Conservation (phyloP, 1,139 yeast genomes). For the Sugiyamaella grinbergsii region DNA sequence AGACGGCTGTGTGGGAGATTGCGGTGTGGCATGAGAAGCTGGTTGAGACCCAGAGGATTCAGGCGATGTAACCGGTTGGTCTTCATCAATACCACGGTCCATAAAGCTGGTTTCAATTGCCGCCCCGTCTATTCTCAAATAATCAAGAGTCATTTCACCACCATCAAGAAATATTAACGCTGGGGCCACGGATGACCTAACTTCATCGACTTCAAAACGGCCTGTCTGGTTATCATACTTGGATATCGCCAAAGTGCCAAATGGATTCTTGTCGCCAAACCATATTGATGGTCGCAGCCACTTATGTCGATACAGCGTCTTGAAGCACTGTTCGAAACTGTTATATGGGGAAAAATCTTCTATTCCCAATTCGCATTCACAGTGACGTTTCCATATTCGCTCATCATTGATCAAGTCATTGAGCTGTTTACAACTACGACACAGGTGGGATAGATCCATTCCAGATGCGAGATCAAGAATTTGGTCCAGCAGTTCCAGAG, state of each 20-base stretch:
- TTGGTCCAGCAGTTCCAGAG: slow-evolving; percentile 33
- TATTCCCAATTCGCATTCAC: slow-evolving; percentile 20
- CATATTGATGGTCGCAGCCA: slow-evolving; percentile 38
- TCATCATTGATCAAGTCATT: slow-evolving; percentile 26
- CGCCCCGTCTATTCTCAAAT: neutral
- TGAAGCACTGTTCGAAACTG: slow-evolving; percentile 27
- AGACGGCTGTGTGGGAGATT: slow-evolving; percentile 5
- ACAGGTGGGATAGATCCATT: slow-evolving; percentile 29
- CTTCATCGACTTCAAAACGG: slow-evolving; percentile 28
- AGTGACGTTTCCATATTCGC: slow-evolving; percentile 31
- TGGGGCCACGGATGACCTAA: neutral
- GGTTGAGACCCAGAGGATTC: neutral
- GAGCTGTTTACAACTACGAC: slow-evolving; percentile 30
- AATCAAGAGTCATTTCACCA: neutral
- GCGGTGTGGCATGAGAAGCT: too few relatives aligned
- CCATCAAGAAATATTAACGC: neutral
- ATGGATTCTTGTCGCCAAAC: slow-evolving; percentile 37
- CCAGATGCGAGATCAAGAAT: slow-evolving; percentile 30
- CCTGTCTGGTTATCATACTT: slow-evolving; percentile 32
- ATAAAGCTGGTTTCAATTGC: neutral
- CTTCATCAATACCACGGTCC: neutral
- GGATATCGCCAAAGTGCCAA: slow-evolving; percentile 37
- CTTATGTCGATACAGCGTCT: slow-evolving; percentile 28
- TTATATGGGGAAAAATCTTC: slow-evolving; percentile 26
- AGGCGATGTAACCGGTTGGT: slow-evolving; percentile 1